phyloP scores from a whole-genome alignment of 495 filamentous ascomycete species.

The Pyronema omphalodes region DNA sequence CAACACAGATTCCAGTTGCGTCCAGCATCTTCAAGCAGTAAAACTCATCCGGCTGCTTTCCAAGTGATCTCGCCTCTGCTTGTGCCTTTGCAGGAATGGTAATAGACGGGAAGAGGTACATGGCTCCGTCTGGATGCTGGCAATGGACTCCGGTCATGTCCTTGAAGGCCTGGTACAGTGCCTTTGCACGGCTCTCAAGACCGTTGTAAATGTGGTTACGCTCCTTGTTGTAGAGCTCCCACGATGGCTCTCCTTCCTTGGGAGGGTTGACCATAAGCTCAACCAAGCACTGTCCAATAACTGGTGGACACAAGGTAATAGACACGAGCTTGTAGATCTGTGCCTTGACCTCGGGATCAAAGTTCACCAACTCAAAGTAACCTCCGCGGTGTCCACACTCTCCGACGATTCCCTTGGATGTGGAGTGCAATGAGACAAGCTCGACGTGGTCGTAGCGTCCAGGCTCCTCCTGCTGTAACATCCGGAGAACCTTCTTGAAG shows the following conservation, averaged over 20 bases:
- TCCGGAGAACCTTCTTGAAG: slow-evolving; percentile 79
- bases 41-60: slow-evolving; percentile 69
- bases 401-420: slow-evolving; percentile 94
- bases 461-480: slow-evolving; percentile 52
- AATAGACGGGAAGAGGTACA: slow-evolving; percentile 98
- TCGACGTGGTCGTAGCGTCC: slow-evolving; percentile 69
- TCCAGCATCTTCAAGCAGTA: slow-evolving; percentile 82
- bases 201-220: slow-evolving; percentile 50
- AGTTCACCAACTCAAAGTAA: slow-evolving; percentile 86
- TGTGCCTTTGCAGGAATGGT: slow-evolving; percentile 53
- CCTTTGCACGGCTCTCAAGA: slow-evolving; percentile 57
- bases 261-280: slow-evolving; percentile 97
- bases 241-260: slow-evolving; percentile 56
- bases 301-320: slow-evolving; percentile 86
- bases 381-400: slow-evolving; percentile 95
- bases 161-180: slow-evolving; percentile 74
- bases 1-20: slow-evolving; percentile 86
- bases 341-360: slow-evolving; percentile 65
- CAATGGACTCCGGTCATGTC: slow-evolving; percentile 91
- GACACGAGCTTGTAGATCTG: slow-evolving; percentile 98
- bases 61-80: slow-evolving; percentile 53
- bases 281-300: slow-evolving; percentile 86
- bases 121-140: slow-evolving; percentile 71
- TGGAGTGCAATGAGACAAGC: slow-evolving; percentile 66
- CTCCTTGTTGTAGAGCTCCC: slow-evolving; percentile 65